Base-by-base conservation (phyloP, 2,329 filamentous ascomycete genomes). In the Pestalotiopsis sp. region DNA sequence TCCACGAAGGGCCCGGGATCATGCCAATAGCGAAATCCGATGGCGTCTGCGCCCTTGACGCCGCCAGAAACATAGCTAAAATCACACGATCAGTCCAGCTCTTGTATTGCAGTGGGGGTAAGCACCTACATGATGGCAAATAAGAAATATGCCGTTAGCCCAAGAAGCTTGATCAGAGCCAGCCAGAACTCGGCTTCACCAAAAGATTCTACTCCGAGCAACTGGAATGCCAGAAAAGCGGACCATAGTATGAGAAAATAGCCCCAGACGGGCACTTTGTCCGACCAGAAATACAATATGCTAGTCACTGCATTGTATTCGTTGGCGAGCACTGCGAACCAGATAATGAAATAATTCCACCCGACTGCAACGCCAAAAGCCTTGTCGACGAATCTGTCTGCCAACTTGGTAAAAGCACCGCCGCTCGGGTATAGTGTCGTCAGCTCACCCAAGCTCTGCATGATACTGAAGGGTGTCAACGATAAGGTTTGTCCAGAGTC, bases 141-240 rank as follows among this genome's bases (percentile, higher is more conserved):
- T 71, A 94, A 81, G 77, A 92, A 92, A 77, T 91, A 93, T 1
- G 91, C 91, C 1, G 91, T 80, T 1, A 94, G 81, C 1, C 91
- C 90, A 3, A 89, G 76, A 4, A 94, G 85, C 75, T 94, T 94
- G 75, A 94, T 79, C 17, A 91, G 84, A 0, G 91, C 90, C 67
- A 94, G 86, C 91, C 91, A 94, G 75, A 94, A 94, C 75, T 95
- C 92, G 10, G 91, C 88, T 75, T 94, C 92, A 14, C 92, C 92
- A 75, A 94, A 94, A 3, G 90, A 88, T 72, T 90, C 88, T 1
- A 94, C 89, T 1, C 91, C 91, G 1, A 94, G 81, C 40, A 94
- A 83, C 73, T 94, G 92, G 68, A 94, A 88, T 0, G 80, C 83
- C 0, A 90, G 82, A 70, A 94, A 92, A 0, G 61, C 60, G 35